Evolutionary conservation across 768 basidiomycete species (phyloP).

Genomic region (Leucosporidium creatinivorum): DNA sequence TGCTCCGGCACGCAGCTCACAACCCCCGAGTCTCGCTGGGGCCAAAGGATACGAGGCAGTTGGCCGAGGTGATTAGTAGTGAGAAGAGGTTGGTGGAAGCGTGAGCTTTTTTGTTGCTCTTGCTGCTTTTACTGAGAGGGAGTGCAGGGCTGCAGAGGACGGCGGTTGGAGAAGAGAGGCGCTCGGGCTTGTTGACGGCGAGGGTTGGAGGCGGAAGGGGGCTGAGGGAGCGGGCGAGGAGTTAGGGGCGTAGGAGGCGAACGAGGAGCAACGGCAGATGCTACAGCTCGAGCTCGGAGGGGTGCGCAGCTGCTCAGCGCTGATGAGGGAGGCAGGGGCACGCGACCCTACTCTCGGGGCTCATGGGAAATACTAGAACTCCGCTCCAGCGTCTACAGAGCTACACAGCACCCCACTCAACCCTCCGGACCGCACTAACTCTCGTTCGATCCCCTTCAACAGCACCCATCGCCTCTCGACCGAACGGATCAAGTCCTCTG

Average conservation of each 20-base stretch:
- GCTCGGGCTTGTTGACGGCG: neutral
- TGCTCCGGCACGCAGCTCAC: constrained; percentile 20
- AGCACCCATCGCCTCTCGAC: constrained; percentile 14
- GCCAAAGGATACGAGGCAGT: constrained; percentile 15
- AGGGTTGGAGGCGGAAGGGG: neutral
- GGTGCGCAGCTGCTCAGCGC: neutral
- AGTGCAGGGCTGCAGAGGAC: no score
- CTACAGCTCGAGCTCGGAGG: neutral
- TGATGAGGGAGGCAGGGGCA: neutral
- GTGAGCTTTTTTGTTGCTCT: neutral
- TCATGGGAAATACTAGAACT: neutral
- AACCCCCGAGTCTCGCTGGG: constrained; percentile 24
- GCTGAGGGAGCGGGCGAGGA: neutral
- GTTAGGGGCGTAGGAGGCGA: neutral
- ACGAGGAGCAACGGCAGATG: neutral
- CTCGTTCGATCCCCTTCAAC: neutral
- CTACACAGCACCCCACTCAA: no score
- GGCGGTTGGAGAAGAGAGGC: neutral
- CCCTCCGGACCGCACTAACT: neutral
- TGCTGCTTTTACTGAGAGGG: no score
- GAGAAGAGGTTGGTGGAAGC: constrained; percentile 23
- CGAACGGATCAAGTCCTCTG: constrained; percentile 39
- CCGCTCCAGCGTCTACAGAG: no score
- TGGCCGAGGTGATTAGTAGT: constrained; percentile 23
- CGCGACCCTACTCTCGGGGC: neutral